Evolutionary conservation across 352 stramenopile species (phyloP), one percentile per base, ranked within the genome.

Genomic region (Globisporangium nunn): DNA sequence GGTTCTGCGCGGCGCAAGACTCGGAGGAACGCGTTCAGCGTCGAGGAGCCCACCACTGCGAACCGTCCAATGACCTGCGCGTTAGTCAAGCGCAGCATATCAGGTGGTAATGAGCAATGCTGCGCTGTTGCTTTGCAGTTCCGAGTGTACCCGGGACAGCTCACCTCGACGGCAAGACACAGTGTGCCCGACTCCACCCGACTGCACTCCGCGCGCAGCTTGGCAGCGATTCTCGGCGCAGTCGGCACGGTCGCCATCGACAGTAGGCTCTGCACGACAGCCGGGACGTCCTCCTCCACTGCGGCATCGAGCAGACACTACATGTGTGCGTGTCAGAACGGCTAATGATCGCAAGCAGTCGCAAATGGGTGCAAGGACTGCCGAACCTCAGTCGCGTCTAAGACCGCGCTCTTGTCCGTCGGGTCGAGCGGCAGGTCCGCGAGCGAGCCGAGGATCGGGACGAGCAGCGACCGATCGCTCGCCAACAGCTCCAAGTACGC

Each of bases 401-500:
- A 61, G 1, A 94, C 70, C 0, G 58, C 62, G 40, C 81, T 81
- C 62, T 91, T 91, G 57, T 94, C 81, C 1, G 56, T 61, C 1
- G 59, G 54, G 23, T 83, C 64, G 23, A 94, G 63, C 17, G 84
- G 80, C 64, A 94, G 72, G 49, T 92, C 84, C 0, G 81, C 78
- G 10, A 94, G 52, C 12, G 84, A 94, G 0, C 80, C 84, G 1
- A 94, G 65, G 39, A 94, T 81, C 41, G 84, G 81, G 28, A 91
- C 84, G 6, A 94, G 69, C 47, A 94, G 58, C n/a, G 75, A 72
- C 30, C 78, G 64, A 18, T 94, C 84, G n/a, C 73, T 88, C 6
- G 81, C 64, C 17, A 94, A 63, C 47, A 94, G 66, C 58, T 92
- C 84, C 30, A 88, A 54, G 61, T 91, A 92, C 8, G 80, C 69